Percentiles rank a stretch among this genome's conserved stretches.
These are phyloP conservation scores for Lachnum nothofagi DNA, from an alignment of 2,329 filamentous ascomycete species.

Conservation along the genomic window DNA sequence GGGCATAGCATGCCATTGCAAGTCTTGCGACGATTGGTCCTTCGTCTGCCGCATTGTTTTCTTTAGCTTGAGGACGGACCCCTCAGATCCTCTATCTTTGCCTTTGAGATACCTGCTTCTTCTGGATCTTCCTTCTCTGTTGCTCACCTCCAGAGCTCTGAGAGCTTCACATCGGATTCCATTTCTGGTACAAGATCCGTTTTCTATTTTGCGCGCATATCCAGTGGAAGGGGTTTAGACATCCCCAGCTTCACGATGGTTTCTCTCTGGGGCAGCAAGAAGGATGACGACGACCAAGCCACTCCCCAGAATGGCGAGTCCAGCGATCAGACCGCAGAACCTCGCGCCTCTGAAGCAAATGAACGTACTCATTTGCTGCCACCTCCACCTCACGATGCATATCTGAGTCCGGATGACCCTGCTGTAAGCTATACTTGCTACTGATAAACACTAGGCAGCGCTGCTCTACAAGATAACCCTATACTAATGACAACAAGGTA, in stretches of 20 bases:
- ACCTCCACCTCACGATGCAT: conserved; percentile 37
- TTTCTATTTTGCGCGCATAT: no score
- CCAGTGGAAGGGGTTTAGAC: no score
- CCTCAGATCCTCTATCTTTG: no score
- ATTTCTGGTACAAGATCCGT: no score
- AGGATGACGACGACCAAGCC: conserved; percentile 36
- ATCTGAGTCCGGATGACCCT: conserved; percentile 73
- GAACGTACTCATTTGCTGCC: conserved; percentile 47
- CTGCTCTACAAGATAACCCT: neutral
- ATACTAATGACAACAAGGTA: conserved; percentile 37
- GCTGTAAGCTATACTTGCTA: conserved; percentile 52
- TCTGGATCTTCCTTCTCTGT: no score
- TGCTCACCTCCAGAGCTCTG: no score
- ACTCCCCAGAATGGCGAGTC: conserved; percentile 21
- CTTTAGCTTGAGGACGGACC: no score
- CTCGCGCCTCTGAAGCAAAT: conserved; percentile 43
- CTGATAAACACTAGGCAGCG: neutral
- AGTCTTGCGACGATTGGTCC: no score
- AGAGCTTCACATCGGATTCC: no score
- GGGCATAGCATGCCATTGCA: no score
- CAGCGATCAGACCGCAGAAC: conserved; percentile 12
- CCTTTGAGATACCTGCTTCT: no score
- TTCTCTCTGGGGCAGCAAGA: conserved; percentile 53
- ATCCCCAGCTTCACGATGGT: conserved; percentile 42
- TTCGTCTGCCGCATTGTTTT: no score